Evolutionary conservation across 2,329 filamentous ascomycete genomes (phyloP).

Genomic region (Arachnomyces sp.): DNA sequence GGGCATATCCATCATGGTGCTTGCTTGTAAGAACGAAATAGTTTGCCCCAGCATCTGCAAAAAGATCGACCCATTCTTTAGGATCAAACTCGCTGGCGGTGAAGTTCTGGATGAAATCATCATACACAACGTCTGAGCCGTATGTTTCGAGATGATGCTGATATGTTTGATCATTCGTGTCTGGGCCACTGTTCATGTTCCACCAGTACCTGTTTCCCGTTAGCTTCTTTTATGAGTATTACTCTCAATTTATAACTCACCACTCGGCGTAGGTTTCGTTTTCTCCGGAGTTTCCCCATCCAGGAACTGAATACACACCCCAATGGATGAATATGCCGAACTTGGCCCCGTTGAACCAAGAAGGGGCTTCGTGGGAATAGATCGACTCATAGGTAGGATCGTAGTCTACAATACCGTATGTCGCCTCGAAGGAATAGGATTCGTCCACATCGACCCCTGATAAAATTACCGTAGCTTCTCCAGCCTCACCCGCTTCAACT

Average conservation of each 20-base stretch:
- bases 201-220: constrained; percentile 37
- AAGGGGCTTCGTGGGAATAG: constrained; percentile 39
- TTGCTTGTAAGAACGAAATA: constrained; percentile 40
- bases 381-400: constrained; percentile 30
- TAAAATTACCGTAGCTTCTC: constrained; percentile 23
- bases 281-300: constrained; percentile 40
- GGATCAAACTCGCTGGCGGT: constrained; percentile 44
- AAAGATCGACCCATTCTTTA: constrained; percentile 47
- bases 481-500: constrained; percentile 20
- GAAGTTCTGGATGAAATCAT: constrained; percentile 49
- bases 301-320: constrained; percentile 49
- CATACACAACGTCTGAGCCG: constrained; percentile 45
- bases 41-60: constrained; percentile 44
- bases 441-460: constrained; percentile 17
- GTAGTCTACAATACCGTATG: constrained; percentile 26
- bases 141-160: constrained; percentile 45
- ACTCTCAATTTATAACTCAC: constrained; percentile 12
- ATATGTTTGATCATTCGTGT: constrained; percentile 35
- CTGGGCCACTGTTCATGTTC: constrained; percentile 37
- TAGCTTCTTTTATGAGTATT: neutral
- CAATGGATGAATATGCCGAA: constrained; percentile 56
- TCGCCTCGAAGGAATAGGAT: constrained; percentile 26
- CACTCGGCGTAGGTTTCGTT: constrained; percentile 36
- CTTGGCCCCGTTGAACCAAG: constrained; percentile 49
- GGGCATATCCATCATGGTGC: constrained; percentile 41